These are phyloP conservation scores for Candida awuae DNA, from an alignment of 805 yeast species.

Conservation along the genomic window DNA sequence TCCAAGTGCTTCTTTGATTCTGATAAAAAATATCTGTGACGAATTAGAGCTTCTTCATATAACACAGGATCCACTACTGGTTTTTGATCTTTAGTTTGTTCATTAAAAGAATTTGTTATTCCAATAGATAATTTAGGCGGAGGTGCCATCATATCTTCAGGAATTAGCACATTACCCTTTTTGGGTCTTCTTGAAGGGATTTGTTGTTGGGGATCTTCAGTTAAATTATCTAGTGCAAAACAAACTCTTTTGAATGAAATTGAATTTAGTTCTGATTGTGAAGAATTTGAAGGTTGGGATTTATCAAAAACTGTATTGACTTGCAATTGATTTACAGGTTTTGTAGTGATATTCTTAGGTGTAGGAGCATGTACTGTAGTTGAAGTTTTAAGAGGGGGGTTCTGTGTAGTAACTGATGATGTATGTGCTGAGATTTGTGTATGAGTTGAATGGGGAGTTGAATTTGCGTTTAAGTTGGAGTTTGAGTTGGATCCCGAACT, in stretches of 20 bases:
- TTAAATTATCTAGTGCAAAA: constrained; percentile 42
- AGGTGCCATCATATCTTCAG: constrained; percentile 58
- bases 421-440: background rate
- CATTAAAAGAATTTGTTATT: constrained; percentile 43
- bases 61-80: constrained; percentile 38
- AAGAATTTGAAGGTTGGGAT: too few relatives aligned
- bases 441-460: background rate
- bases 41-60: constrained; percentile 48
- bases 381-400: background rate
- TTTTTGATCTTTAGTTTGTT: constrained; percentile 22
- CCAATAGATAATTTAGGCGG: constrained; percentile 63
- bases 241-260: constrained; percentile 38
- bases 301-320: background rate
- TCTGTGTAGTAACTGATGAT: too few relatives aligned
- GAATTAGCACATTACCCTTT: constrained; percentile 48
- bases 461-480: constrained; percentile 5
- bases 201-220: constrained; percentile 53
- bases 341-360: background rate
- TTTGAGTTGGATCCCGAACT: background rate
- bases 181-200: constrained; percentile 50
- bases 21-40: constrained; percentile 42
- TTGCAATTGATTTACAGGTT: background rate
- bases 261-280: constrained; percentile 24
- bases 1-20: constrained; percentile 68
- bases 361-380: background rate